phyloP scores from a whole-genome alignment of 176 grass and related monocot species.

The Eremochloa ophiuroides region DNA sequence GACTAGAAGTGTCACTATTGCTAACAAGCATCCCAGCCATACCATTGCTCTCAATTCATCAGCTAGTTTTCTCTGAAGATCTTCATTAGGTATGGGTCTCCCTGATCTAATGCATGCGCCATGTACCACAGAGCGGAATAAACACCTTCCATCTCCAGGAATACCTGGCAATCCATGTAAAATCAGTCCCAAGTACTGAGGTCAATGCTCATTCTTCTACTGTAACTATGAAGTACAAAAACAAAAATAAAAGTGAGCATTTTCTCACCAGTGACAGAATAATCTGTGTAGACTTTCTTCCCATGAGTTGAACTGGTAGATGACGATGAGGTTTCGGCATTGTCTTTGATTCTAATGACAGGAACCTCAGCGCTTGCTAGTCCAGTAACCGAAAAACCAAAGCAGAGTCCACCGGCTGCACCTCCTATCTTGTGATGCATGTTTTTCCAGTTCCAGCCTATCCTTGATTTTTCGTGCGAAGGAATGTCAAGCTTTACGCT shows the following conservation, averaged over 20 bases:
- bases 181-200: background rate
- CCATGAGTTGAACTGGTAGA: conserved; percentile 51
- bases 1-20: background rate
- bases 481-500: conserved; percentile 48
- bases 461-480: conserved; percentile 15
- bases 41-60: conserved; percentile 84
- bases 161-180: conserved; percentile 53
- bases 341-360: conserved; percentile 26
- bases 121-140: conserved; percentile 81
- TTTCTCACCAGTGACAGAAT: conserved; percentile 73
- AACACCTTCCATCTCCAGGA: conserved; percentile 87
- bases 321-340: conserved; percentile 19
- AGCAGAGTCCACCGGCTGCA: conserved; percentile 48
- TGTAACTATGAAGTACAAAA: background rate
- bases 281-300: conserved; percentile 78
- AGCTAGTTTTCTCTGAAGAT: conserved; percentile 73
- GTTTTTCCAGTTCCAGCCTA: conserved; percentile 54
- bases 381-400: conserved; percentile 59
- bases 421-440: conserved; percentile 57
- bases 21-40: background rate
- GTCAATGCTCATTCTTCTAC: background rate
- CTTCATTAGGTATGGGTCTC: conserved; percentile 48
- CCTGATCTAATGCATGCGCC: conserved; percentile 60
- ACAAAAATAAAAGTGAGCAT: background rate
- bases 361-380: conserved; percentile 53